Evolutionary conservation across 352 stramenopile genomes (phyloP), one percentile per base, ranked within the genome.

Genomic region (Phytophthora fragariaefolia): DNA sequence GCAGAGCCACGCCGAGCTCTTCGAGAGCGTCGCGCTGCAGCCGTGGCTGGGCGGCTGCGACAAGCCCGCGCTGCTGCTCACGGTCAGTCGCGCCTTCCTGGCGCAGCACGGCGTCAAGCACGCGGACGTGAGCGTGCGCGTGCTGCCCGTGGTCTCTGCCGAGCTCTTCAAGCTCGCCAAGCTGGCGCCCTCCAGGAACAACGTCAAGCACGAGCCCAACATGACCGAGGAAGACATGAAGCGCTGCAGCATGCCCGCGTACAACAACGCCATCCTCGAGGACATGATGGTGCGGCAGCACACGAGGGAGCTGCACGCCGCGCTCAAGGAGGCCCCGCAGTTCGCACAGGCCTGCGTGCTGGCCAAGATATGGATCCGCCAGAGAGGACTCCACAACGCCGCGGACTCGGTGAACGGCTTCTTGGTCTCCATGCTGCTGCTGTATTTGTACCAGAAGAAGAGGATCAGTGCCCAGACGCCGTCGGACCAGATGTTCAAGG

Each of bases 191-290:
- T 86, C 72, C 17, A 80, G 82, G 46, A 96, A 92, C 79, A 97
- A 97, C 69, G 83, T 97, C 43, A 86, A 90, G 13, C 86, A 92
- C 43, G 83, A 92, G 42, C 73, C 79, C 1, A 79, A 76, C 50
- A 90, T 93, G 77, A 91, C 79, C 0, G 83, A 93, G 52, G 59
- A 86, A 3, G 82, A 91, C 53, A 90, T 89, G 76, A 80, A 77
- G 58, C 64, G 77, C 40, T 87, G 83, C 62, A 77, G 77, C 49
- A 97, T 90, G 8, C 92, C 92, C 18, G 76, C 85, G 45, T 97
- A 98, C 85, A 97, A 97, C 72, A 97, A 93, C 58, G 75, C 83
- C 5, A 91, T 98, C 18, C 63, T 98, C n/a, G 92, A 98, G 61
- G 92, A 98, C 63, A 94, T 97, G 87, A 80, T 87, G 73, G 68